Percentiles rank a stretch among this genome's conserved stretches.
Evolutionary conservation across 306 rosid species (phyloP).

Genomic region (Dryas alaskensis): DNA sequence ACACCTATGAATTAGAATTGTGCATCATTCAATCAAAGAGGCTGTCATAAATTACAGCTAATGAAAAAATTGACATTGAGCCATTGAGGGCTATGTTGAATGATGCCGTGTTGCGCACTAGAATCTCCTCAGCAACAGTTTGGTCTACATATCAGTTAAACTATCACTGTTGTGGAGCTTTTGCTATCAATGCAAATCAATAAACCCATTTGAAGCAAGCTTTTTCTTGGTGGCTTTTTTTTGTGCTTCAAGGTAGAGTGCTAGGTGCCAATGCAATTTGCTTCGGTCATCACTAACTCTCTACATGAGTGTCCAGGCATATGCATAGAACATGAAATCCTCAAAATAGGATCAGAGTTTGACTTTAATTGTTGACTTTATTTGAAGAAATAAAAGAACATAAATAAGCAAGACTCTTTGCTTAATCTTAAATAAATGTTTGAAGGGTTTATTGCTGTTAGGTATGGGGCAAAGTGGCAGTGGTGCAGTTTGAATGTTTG

Average conservation of each 20-base stretch:
- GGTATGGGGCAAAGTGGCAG: constrained; percentile 29
- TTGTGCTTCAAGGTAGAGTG: too few species aligned
- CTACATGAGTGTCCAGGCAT: too few species aligned
- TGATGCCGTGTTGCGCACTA: constrained; percentile 1
- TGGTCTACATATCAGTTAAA: background rate
- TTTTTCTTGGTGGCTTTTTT: too few species aligned
- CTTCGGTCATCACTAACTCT: too few species aligned
- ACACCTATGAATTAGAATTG: background rate
- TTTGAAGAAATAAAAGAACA: too few species aligned
- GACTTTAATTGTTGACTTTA: too few species aligned
- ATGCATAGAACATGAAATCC: too few species aligned
- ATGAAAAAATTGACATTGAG: background rate
- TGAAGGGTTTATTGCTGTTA: background rate
- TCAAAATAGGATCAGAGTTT: too few species aligned
- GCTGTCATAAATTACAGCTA: background rate
- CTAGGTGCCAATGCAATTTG: too few species aligned
- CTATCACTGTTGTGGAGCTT: too few species aligned
- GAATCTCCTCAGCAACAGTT: background rate
- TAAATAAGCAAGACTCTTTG: background rate
- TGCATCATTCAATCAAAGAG: constrained; percentile 9
- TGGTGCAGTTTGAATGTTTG: constrained; percentile 28
- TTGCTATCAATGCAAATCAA: too few species aligned
- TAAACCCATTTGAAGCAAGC: too few species aligned
- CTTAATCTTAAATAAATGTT: constrained; percentile 13
- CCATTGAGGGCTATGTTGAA: background rate